phyloP scores from a whole-genome alignment of 2,329 filamentous ascomycete genomes.

The Cyphellophora attinorum region DNA sequence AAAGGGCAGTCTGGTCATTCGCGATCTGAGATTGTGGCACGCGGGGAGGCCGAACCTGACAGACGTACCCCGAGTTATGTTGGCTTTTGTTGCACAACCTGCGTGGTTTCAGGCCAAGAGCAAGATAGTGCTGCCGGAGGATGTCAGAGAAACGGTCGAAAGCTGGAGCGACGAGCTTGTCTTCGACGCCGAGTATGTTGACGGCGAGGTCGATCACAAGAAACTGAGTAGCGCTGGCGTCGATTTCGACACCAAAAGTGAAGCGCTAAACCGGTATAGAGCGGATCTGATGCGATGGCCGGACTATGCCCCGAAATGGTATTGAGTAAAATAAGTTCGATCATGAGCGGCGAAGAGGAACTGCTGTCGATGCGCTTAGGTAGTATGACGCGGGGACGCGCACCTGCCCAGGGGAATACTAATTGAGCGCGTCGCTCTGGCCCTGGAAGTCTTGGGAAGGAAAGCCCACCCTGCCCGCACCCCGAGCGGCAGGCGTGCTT shows the following conservation, averaged over 20 bases:
- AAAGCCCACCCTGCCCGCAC: too few species aligned
- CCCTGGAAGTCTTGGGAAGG: too few species aligned
- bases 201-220: slow-evolving; percentile 17
- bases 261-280: slow-evolving; percentile 7
- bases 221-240: slow-evolving; percentile 14
- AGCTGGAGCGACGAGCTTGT: slow-evolving; percentile 12
- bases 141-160: slow-evolving; percentile 16
- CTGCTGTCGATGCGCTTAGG: too few species aligned
- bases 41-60: slow-evolving; percentile 52
- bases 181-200: slow-evolving; percentile 15
- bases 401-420: too few species aligned
- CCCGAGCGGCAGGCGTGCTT: too few species aligned
- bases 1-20: slow-evolving; percentile 46
- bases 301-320: slow-evolving; percentile 14
- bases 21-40: slow-evolving; percentile 55
- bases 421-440: too few species aligned
- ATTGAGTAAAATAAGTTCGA: slow-evolving; percentile 12
- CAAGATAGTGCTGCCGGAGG: slow-evolving; percentile 12
- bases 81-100: slow-evolving; percentile 30
- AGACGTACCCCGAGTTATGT: slow-evolving; percentile 44
- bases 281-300: slow-evolving; percentile 14
- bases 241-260: slow-evolving; percentile 13
- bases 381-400: too few species aligned
- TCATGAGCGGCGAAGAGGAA: too few species aligned
- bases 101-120: slow-evolving; percentile 15